Percentiles rank a stretch among this genome's conserved stretches.
Evolutionary conservation across 306 rosid species (phyloP).

Genomic region (Mimosa pudica): DNA sequence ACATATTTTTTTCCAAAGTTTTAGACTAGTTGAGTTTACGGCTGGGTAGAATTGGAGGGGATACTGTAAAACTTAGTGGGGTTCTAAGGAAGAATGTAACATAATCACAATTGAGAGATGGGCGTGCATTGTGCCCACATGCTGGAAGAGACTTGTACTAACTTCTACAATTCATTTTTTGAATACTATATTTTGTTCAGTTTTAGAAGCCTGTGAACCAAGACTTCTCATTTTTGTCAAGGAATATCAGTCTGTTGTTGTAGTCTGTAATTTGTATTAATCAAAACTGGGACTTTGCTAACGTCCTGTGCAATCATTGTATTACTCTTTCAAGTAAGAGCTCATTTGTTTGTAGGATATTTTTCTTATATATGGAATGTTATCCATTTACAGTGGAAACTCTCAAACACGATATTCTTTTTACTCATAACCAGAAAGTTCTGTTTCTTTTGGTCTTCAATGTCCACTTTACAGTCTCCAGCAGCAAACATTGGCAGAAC

Average conservation of each 20-base stretch:
- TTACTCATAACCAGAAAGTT: constrained; percentile 1
- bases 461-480: constrained; percentile 20
- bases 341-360: constrained; percentile 6
- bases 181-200: constrained; percentile 9
- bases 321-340: constrained; percentile 2
- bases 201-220: not conserved
- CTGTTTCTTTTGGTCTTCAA: constrained; percentile 25
- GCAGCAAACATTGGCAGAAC: constrained; percentile 5
- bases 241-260: constrained; percentile 5
- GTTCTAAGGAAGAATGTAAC: constrained; percentile 45
- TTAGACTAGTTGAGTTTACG: constrained; percentile 40
- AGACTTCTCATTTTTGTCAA: constrained; percentile 35
- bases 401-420: not conserved
- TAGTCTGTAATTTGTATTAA: constrained; percentile 5
- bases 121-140: constrained; percentile 34
- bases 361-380: not conserved
- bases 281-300: not conserved
- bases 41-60: constrained; percentile 37
- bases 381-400: not conserved
- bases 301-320: not conserved
- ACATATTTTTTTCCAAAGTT: constrained; percentile 14
- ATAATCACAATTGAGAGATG: constrained; percentile 44
- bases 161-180: constrained; percentile 41
- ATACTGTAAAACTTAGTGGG: constrained; percentile 31
- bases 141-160: constrained; percentile 37